Conservation (phyloP, 345 rosid genomes). For the Populus pruinosa region DNA sequence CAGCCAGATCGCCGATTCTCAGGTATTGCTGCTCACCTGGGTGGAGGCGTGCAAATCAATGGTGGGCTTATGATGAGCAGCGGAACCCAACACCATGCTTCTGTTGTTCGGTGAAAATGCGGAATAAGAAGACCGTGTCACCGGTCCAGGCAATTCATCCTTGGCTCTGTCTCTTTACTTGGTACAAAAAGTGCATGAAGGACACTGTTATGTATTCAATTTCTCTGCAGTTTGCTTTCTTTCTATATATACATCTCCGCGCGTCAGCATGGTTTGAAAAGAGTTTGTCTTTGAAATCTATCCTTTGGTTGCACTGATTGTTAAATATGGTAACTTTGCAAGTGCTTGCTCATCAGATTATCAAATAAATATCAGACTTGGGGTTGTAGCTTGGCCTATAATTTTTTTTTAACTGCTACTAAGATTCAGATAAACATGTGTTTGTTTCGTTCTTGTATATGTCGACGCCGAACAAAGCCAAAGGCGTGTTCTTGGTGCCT, state of each 20-base stretch:
- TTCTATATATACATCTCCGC: neutral
- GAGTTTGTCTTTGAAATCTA: neutral
- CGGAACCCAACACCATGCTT: conserved; percentile 25
- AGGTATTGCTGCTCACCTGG: conserved; percentile 9
- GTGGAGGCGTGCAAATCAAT: conserved; percentile 14
- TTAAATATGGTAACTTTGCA: neutral
- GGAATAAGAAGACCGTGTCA: neutral
- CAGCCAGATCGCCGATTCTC: conserved; percentile 20
- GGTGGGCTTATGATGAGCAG: conserved; percentile 14
- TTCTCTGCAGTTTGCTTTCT: neutral
- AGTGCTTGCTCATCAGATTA: conserved; percentile 1
- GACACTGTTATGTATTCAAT: neutral
- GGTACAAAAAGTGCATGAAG: neutral
- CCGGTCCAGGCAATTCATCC: conserved; percentile 56
- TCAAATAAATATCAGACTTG: neutral
- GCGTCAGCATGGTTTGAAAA: neutral
- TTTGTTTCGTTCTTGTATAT: too few relatives aligned
- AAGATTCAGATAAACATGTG: too few relatives aligned
- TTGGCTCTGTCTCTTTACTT: conserved; percentile 43
- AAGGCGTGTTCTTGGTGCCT: too few relatives aligned
- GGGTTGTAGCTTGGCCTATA: neutral
- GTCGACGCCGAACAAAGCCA: too few relatives aligned
- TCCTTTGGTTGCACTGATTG: neutral
- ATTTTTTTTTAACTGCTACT: too few relatives aligned
- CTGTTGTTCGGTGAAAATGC: conserved; percentile 33